These are phyloP conservation scores for Fusarium siculi DNA, from an alignment of 2,329 filamentous ascomycete species.

Conservation along the genomic window DNA sequence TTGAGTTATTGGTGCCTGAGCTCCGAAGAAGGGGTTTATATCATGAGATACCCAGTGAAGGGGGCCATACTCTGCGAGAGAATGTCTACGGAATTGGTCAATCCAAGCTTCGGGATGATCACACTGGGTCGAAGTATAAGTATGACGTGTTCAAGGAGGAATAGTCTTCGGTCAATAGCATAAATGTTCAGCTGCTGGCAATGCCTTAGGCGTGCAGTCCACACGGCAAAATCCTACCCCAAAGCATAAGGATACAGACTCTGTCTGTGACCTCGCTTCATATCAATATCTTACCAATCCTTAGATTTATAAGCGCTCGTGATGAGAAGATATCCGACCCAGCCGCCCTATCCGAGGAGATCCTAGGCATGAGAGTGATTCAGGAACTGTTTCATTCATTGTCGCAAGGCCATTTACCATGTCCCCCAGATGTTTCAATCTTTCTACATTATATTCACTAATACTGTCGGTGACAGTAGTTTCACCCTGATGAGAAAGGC, in stretches of 20 bases:
- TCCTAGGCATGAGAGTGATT: neutral
- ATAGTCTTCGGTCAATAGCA: neutral
- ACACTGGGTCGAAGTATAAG: slow-evolving; percentile 68
- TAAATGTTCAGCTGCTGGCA: neutral
- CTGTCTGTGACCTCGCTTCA: neutral
- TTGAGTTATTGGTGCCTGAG: slow-evolving; percentile 47
- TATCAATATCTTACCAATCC: too few species aligned
- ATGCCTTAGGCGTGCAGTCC: neutral
- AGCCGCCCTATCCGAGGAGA: neutral
- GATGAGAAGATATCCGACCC: neutral
- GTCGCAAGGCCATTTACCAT: neutral
- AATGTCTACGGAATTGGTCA: slow-evolving; percentile 72
- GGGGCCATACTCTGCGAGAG: slow-evolving; percentile 62
- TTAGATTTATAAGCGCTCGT: neutral
- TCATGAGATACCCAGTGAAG: slow-evolving; percentile 42
- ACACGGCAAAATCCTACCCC: neutral
- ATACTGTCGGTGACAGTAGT: neutral
- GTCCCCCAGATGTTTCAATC: neutral
- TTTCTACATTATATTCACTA: neutral
- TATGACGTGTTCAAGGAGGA: slow-evolving; percentile 71
- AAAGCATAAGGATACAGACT: neutral
- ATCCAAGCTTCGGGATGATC: slow-evolving; percentile 65
- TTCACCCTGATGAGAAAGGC: neutral
- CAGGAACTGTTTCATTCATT: neutral
- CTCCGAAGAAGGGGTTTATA: slow-evolving; percentile 46